A percentile compares a stretch with the other conserved stretches of the same genome.
These are phyloP conservation scores for Conticribra weissflogii DNA, from an alignment of 108 stramenopile genomes.

Conservation along the genomic window DNA sequence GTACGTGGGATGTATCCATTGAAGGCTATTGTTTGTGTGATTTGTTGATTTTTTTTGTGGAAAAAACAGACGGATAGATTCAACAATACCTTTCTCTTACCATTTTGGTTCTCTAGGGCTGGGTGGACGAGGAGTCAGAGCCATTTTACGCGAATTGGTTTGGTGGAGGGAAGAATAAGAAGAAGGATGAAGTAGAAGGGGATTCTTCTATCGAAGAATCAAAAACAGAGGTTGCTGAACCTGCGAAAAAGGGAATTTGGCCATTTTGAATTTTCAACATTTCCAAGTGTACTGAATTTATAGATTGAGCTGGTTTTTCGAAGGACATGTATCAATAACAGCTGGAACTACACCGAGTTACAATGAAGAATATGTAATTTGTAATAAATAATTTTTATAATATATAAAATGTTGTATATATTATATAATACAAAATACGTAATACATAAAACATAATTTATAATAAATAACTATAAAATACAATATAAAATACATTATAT, in stretches of 20 bases:
- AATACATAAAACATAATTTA: too few relatives aligned
- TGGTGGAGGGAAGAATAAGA: constrained; percentile 69
- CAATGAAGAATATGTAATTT: too few relatives aligned
- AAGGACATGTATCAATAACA: too few relatives aligned
- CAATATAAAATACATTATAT: too few relatives aligned
- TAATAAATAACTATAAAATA: too few relatives aligned
- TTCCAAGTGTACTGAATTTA: neutral
- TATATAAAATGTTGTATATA: too few relatives aligned
- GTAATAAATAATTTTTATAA: too few relatives aligned
- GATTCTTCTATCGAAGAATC: neutral
- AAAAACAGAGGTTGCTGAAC: constrained; percentile 6
- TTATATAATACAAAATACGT: too few relatives aligned
- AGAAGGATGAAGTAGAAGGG: constrained; percentile 23
- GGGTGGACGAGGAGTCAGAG: constrained; percentile 87
- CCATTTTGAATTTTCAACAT: constrained; percentile 16
- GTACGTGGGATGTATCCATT: constrained; percentile 3
- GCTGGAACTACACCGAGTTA: too few relatives aligned
- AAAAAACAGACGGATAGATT: neutral
- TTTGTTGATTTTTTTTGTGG: neutral
- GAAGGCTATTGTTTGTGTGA: neutral
- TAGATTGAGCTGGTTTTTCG: too few relatives aligned
- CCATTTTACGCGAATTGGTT: constrained; percentile 53
- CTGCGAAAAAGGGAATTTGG: constrained; percentile 34
- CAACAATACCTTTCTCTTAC: neutral
- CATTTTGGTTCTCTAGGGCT: constrained; percentile 52